phyloP scores from a whole-genome alignment of 2,329 filamentous ascomycete genomes.

The Torrubiella hemipterigena region DNA sequence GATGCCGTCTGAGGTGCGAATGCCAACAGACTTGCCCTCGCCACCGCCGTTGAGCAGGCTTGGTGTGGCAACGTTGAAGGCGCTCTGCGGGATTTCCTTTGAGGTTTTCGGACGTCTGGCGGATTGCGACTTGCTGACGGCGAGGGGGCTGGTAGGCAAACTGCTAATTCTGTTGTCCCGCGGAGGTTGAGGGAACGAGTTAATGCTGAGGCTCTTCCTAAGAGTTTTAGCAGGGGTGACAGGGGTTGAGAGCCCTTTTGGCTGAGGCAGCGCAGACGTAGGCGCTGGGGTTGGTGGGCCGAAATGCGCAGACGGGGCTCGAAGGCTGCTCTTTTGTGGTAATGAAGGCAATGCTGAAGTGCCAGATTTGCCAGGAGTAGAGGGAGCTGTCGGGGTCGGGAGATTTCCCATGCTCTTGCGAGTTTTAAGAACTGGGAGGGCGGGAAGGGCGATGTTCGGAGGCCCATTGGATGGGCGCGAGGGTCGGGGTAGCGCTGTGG shows the following conservation, averaged over 20 bases:
- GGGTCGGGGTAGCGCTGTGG: constrained; percentile 54
- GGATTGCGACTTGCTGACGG: constrained; percentile 34
- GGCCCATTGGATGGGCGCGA: constrained; percentile 58
- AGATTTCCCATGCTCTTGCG: constrained; percentile 50
- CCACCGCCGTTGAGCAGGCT: constrained; percentile 70
- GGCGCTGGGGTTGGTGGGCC: constrained; percentile 42
- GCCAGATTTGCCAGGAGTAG: not conserved
- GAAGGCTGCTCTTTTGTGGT: constrained; percentile 45
- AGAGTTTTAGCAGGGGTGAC: constrained; percentile 55
- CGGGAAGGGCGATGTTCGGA: constrained; percentile 59
- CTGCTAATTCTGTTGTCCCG: constrained; percentile 47
- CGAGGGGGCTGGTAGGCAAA: constrained; percentile 50
- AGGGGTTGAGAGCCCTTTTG: constrained; percentile 37
- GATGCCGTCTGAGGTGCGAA: constrained; percentile 61
- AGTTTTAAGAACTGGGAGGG: constrained; percentile 61
- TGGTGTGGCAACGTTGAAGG: constrained; percentile 41
- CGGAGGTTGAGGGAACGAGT: constrained; percentile 84
- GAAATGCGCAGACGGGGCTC: constrained; percentile 43
- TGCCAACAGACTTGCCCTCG: constrained; percentile 61
- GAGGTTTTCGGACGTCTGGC: constrained; percentile 43
- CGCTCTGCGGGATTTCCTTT: constrained; percentile 38
- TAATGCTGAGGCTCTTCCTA: constrained; percentile 85
- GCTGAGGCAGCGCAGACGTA: constrained; percentile 40
- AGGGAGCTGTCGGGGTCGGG: constrained; percentile 18
- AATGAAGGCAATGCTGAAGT: constrained; percentile 32